Conservation (phyloP, 164 flowering plant species). For the Dillenia suffruticosa region DNA sequence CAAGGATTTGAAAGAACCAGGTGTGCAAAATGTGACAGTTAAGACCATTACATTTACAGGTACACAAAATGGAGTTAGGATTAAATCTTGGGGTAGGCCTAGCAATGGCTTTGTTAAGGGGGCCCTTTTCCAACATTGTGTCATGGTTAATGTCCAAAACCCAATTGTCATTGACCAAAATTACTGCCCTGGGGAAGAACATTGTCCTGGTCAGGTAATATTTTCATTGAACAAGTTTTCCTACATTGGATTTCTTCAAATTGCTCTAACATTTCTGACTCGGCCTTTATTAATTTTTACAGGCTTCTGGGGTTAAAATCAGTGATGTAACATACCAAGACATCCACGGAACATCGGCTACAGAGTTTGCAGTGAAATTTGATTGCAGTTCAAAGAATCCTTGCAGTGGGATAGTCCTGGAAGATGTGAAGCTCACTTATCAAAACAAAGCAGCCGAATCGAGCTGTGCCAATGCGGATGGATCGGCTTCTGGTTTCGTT, state of each 20-base stretch:
- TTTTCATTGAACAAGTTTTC: neutral
- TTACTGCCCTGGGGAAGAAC: conserved; percentile 50
- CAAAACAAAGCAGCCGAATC: conserved; percentile 19
- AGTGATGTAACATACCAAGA: conserved; percentile 32
- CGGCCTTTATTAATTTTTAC: neutral
- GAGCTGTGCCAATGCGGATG: conserved; percentile 29
- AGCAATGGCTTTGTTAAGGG: conserved; percentile 52
- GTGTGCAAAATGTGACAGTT: conserved; percentile 74
- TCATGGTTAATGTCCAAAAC: conserved; percentile 45
- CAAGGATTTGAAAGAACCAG: conserved; percentile 38
- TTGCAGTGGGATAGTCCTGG: conserved; percentile 31
- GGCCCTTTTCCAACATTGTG: conserved; percentile 38
- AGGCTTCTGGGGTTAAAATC: conserved; percentile 38
- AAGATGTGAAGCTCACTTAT: conserved; percentile 39
- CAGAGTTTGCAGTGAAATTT: conserved; percentile 37
- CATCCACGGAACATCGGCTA: conserved; percentile 49
- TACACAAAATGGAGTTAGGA: conserved; percentile 61
- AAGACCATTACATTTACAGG: conserved; percentile 35
- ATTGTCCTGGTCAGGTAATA: conserved; percentile 56
- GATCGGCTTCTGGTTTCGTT: conserved; percentile 24
- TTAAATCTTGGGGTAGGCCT: conserved; percentile 74
- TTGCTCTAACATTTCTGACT: neutral
- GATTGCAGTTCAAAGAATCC: conserved; percentile 42
- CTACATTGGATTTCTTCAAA: neutral
- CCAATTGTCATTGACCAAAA: conserved; percentile 74